Conservation (phyloP, 1,284 basidiomycete genomes). For the Tilletia setariae region DNA sequence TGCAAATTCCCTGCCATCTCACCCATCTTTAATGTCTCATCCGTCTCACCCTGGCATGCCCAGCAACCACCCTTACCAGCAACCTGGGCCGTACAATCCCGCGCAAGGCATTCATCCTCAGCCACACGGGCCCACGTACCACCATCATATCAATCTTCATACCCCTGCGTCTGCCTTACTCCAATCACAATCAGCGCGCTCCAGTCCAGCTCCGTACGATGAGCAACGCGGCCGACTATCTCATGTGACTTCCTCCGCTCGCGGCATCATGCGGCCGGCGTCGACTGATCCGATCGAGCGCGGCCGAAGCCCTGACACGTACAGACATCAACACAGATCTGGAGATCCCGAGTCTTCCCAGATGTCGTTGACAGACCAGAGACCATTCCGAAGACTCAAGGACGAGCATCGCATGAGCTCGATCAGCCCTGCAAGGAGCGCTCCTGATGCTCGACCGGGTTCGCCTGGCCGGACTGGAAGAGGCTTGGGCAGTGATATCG, state of each 20-base stretch:
- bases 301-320: no score
- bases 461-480: no score
- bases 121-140: not conserved
- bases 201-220: constrained; percentile 8
- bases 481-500: no score
- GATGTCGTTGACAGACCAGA: not conserved
- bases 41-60: no score
- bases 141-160: not conserved
- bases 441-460: no score
- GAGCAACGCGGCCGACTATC: not conserved
- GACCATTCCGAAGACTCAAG: not conserved
- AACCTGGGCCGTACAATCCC: no score
- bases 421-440: not conserved
- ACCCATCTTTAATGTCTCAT: not conserved
- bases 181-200: constrained; percentile 1
- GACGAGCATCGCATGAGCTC: constrained; percentile 9
- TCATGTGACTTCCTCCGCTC: not conserved
- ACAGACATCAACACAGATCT: no score
- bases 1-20: not conserved
- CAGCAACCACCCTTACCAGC: no score
- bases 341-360: no score
- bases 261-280: not conserved
- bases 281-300: no score
- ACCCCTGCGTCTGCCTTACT: not conserved
- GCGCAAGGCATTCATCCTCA: no score